Evolutionary conservation across 768 basidiomycete genomes (phyloP).

Genomic region (Tylopilus balloui): DNA sequence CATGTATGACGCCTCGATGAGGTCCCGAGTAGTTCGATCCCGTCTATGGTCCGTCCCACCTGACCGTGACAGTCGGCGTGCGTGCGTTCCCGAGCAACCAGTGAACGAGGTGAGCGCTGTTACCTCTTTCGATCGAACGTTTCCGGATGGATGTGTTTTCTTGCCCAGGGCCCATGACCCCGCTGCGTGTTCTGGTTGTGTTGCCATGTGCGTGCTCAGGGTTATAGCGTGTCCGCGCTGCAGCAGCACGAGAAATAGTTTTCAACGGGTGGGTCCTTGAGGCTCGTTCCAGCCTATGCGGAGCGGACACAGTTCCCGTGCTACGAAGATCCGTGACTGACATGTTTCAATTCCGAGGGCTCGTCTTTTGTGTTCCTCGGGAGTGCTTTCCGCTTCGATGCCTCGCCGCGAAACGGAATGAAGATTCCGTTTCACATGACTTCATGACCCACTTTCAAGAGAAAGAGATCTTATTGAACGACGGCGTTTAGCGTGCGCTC

Average conservation of each 20-base stretch:
- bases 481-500: conserved; percentile 19
- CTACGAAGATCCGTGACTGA: not conserved
- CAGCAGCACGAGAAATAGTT: conserved; percentile 19
- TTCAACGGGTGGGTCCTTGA: not conserved
- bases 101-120: conserved; percentile 19
- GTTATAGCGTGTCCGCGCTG: conserved; percentile 17
- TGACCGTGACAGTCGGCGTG: not conserved
- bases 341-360: conserved; percentile 1
- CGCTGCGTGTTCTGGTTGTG: conserved; percentile 21
- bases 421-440: conserved; percentile 8
- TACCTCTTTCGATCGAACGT: conserved; percentile 14
- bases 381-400: conserved; percentile 7
- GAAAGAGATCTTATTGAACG: not conserved
- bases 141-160: conserved; percentile 1
- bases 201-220: conserved; percentile 19
- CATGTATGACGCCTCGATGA: not conserved
- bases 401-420: not conserved
- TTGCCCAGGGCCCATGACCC: conserved; percentile 20
- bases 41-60: conserved; percentile 1
- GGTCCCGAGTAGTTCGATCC: no score
- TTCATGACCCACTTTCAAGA: conserved; percentile 6
- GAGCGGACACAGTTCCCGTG: not conserved
- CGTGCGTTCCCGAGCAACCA: conserved; percentile 9
- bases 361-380: not conserved
- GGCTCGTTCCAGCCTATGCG: not conserved